Percentiles rank a stretch among this genome's conserved stretches.
Evolutionary conservation across 2,329 filamentous ascomycete genomes (phyloP).

Genomic region (Hyphodiscus sp.): DNA sequence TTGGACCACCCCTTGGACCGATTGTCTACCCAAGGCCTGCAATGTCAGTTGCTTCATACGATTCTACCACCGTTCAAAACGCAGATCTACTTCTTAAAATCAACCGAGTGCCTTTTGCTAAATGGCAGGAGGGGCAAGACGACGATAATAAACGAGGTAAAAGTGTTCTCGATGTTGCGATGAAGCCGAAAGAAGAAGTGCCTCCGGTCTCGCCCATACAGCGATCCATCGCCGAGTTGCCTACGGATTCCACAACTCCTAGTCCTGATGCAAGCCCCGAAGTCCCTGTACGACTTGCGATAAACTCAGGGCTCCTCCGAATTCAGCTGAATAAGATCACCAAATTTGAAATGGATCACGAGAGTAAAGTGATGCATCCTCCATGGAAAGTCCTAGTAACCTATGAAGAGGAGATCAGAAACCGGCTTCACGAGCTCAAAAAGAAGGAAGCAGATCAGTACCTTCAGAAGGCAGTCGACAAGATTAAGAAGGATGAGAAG

Average conservation of each 20-base stretch:
- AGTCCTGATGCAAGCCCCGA: neutral
- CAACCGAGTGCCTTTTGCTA: neutral
- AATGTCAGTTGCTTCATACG: too few relatives aligned
- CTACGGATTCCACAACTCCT: neutral
- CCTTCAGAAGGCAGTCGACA: neutral
- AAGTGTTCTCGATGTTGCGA: slow-evolving; percentile 4
- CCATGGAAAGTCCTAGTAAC: neutral
- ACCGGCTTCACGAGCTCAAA: neutral
- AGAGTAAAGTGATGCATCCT: neutral
- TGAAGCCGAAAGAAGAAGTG: neutral
- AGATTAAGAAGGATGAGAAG: neutral
- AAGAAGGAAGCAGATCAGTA: neutral
- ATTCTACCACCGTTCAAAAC: too few relatives aligned
- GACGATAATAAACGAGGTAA: neutral
- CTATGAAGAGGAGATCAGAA: neutral
- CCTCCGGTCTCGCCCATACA: too few relatives aligned
- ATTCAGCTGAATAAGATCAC: neutral
- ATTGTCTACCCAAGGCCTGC: too few relatives aligned
- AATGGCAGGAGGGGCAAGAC: neutral
- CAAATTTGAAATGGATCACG: neutral
- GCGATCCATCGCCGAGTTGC: too few relatives aligned
- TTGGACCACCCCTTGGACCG: too few relatives aligned
- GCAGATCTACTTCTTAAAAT: neutral
- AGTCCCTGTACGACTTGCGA: neutral
- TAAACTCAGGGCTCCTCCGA: neutral